Evolutionary conservation across 306 rosid genomes (phyloP).

Genomic region (Cotoneaster glaucophyllus): DNA sequence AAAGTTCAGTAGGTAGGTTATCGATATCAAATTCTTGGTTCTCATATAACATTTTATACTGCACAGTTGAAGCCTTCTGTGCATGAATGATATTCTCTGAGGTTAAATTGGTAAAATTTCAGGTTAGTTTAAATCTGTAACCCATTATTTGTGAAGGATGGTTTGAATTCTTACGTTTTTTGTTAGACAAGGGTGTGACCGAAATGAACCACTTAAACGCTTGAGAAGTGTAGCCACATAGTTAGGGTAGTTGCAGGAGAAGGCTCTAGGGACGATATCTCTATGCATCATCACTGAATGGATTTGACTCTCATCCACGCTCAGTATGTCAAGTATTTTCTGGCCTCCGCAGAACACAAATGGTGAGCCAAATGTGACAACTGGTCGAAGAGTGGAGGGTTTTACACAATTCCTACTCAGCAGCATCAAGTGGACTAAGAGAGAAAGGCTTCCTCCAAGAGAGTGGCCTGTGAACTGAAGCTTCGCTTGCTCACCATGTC

Average conservation of each 20-base stretch:
- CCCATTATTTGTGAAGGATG: background rate
- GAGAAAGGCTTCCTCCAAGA: slow-evolving; percentile 93
- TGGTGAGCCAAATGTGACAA: slow-evolving; percentile 87
- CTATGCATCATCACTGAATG: slow-evolving; percentile 86
- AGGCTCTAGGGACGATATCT: slow-evolving; percentile 95
- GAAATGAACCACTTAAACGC: slow-evolving; percentile 62
- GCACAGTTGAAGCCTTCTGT: background rate
- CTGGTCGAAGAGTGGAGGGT: slow-evolving; percentile 62
- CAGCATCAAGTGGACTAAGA: slow-evolving; percentile 81
- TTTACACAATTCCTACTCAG: slow-evolving; percentile 48
- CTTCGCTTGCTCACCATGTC: slow-evolving; percentile 63
- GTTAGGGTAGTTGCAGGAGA: slow-evolving; percentile 86
- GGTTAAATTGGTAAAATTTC: background rate
- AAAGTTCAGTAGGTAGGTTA: background rate
- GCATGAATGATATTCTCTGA: background rate
- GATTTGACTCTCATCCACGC: slow-evolving; percentile 59
- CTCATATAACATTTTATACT: background rate
- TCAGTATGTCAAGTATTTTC: slow-evolving; percentile 48
- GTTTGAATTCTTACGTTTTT: slow-evolving; percentile 46
- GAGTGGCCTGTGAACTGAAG: slow-evolving; percentile 90
- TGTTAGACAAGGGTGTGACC: slow-evolving; percentile 68
- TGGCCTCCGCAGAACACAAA: slow-evolving; percentile 90
- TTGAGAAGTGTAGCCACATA: slow-evolving; percentile 63
- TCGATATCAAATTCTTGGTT: background rate
- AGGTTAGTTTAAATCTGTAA: background rate